Percentiles rank a stretch among this genome's conserved stretches.
Conservation (phyloP, 2,329 filamentous ascomycete species). For the Boeremia exigua region DNA sequence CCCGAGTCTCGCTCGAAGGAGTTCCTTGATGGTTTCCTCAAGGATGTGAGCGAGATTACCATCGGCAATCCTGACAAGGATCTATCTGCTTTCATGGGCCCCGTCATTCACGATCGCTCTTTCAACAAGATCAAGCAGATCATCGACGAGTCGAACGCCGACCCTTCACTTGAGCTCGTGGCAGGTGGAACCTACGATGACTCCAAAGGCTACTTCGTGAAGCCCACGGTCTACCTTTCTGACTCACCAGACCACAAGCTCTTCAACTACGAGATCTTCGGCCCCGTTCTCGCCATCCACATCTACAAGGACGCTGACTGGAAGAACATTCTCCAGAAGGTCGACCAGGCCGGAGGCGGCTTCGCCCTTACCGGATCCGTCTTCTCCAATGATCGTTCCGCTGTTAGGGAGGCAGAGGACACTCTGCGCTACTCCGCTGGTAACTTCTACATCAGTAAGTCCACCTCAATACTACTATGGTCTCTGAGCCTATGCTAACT, state of each 20-base stretch:
- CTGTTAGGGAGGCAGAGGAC: conserved; percentile 71
- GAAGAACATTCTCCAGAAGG: conserved; percentile 60
- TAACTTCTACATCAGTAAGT: conserved; percentile 77
- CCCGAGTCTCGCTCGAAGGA: conserved; percentile 73
- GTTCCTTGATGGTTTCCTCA: conserved; percentile 69
- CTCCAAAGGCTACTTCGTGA: conserved; percentile 78
- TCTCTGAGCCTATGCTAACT: conserved; percentile 7
- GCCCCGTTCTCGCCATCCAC: conserved; percentile 75
- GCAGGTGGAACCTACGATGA: conserved; percentile 77
- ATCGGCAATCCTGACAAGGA: conserved; percentile 69
- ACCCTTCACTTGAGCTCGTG: conserved; percentile 72
- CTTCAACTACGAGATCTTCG: conserved; percentile 79
- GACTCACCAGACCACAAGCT: conserved; percentile 74
- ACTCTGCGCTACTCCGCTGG: conserved; percentile 73
- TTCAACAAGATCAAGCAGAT: conserved; percentile 78
- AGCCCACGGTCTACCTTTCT: conserved; percentile 79
- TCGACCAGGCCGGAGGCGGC: conserved; percentile 67
- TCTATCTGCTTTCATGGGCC: conserved; percentile 79
- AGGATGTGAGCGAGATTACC: conserved; percentile 71
- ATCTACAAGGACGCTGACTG: conserved; percentile 73
- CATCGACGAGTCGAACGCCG: conserved; percentile 77
- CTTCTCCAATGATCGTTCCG: conserved; percentile 71
- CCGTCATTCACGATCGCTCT: conserved; percentile 78
- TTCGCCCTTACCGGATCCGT: conserved; percentile 79
- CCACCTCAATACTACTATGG: accelerated